Conservation (phyloP, 2,329 filamentous ascomycete species). For the Setomelanomma holmii region DNA sequence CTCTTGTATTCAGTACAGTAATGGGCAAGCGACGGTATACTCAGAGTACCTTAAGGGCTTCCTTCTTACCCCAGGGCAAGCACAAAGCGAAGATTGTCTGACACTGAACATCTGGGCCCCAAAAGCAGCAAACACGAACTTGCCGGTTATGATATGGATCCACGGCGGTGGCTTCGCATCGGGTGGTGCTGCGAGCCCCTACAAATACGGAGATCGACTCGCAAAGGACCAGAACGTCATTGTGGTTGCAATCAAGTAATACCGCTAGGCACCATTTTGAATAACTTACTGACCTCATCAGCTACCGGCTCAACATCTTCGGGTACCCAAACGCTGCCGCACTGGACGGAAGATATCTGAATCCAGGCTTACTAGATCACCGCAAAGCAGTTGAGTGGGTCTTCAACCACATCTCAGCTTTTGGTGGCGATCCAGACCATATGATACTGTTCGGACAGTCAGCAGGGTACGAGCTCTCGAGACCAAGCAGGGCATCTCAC, state of each 20-base stretch:
- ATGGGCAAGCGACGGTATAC: slow-evolving; percentile 26
- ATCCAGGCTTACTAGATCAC: slow-evolving; percentile 47
- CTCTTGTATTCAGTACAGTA: slow-evolving; percentile 28
- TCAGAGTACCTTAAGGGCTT: slow-evolving; percentile 29
- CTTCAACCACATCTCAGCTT: slow-evolving; percentile 44
- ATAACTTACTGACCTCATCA: slow-evolving; percentile 7
- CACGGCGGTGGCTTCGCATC: slow-evolving; percentile 55
- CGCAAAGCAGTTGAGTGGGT: slow-evolving; percentile 48
- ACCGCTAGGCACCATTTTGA: neutral
- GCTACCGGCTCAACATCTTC: slow-evolving; percentile 45
- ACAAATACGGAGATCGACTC: slow-evolving; percentile 55
- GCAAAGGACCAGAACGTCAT: slow-evolving; percentile 52
- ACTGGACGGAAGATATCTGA: slow-evolving; percentile 36
- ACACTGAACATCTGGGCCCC: slow-evolving; percentile 38
- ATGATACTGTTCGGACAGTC: slow-evolving; percentile 49
- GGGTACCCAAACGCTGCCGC: slow-evolving; percentile 43
- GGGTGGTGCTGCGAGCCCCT: slow-evolving; percentile 54
- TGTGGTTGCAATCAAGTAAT: slow-evolving; percentile 49
- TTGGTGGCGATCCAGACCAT: slow-evolving; percentile 38
- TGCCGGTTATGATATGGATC: slow-evolving; percentile 57
- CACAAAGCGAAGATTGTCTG: slow-evolving; percentile 34
- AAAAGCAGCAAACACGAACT: slow-evolving; percentile 12
- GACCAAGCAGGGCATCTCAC: neutral
- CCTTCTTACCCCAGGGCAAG: slow-evolving; percentile 24
- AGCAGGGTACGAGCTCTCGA: slow-evolving; percentile 23